phyloP scores from a whole-genome alignment of 129 eudicot genomes.

The Artemisia annua region DNA sequence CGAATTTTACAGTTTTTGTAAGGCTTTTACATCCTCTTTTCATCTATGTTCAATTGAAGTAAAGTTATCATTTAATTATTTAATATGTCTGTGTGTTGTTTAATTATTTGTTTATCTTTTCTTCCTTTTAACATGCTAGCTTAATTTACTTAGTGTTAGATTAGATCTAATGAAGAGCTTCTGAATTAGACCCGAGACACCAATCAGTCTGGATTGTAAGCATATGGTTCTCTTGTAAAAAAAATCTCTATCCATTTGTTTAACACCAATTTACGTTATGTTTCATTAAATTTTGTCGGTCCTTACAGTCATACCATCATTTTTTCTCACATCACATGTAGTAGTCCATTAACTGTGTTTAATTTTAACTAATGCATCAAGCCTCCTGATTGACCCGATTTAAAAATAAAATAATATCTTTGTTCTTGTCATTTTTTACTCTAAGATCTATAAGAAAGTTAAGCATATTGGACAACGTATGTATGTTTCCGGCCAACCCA shows the following conservation, averaged over 20 bases:
- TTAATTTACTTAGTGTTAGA: too few species aligned
- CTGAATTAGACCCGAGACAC: constrained; percentile 76
- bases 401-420: not conserved
- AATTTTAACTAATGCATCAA: not conserved
- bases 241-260: not conserved
- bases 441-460: not conserved
- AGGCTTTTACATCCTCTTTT: too few species aligned
- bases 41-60: too few species aligned
- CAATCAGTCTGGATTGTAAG: constrained; percentile 98
- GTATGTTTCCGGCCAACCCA: not conserved
- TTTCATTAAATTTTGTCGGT: not conserved
- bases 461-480: not conserved
- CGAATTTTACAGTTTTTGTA: too few species aligned
- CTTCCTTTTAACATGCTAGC: too few species aligned
- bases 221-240: not conserved
- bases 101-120: too few species aligned
- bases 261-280: not conserved
- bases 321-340: not conserved
- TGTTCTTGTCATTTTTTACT: not conserved
- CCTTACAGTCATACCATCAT: not conserved
- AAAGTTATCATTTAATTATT: too few species aligned
- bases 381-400: not conserved
- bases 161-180: too few species aligned
- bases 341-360: not conserved
- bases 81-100: too few species aligned